These are phyloP conservation scores for Cavenderia fasciculata DNA, from an alignment of 78 protist species.

Conservation along the genomic window DNA sequence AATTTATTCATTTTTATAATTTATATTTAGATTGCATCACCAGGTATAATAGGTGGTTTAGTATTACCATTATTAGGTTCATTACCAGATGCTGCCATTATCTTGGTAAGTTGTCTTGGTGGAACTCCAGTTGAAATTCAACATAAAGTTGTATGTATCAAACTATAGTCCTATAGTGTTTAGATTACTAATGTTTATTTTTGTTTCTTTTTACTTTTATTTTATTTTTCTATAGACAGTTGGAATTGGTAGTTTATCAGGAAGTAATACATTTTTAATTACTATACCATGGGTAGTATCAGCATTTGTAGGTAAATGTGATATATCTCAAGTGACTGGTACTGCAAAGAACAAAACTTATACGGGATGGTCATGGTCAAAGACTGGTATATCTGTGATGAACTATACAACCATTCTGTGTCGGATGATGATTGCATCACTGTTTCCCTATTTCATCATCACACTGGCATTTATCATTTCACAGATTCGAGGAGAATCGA, in stretches of 20 bases:
- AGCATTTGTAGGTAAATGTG: constrained; percentile 40
- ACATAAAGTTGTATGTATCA: not conserved
- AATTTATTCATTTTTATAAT: not conserved
- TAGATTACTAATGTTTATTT: no score
- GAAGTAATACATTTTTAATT: constrained; percentile 88
- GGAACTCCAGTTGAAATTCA: constrained; percentile 1
- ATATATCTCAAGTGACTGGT: constrained; percentile 9
- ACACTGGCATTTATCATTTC: not conserved
- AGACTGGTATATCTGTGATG: constrained; percentile 9
- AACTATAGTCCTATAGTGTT: no score
- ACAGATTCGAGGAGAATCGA: not conserved
- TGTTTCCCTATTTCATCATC: constrained; percentile 4
- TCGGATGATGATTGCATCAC: not conserved
- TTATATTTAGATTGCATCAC: constrained; percentile 20
- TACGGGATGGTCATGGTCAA: not conserved
- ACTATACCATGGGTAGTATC: constrained; percentile 88
- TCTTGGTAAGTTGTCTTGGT: constrained; percentile 80
- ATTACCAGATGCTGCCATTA: constrained; percentile 91
- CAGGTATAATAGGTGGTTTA: constrained; percentile 77
- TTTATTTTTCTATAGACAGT: constrained; percentile 69
- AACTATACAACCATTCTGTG: not conserved
- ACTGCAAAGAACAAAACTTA: not conserved
- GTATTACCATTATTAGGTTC: constrained; percentile 89
- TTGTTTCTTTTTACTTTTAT: no score
- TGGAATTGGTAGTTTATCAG: constrained; percentile 93